Percentiles rank a stretch among this genome's conserved stretches.
These are phyloP conservation scores for Amanita phalloides DNA, from an alignment of 768 basidiomycete species.

Conservation along the genomic window DNA sequence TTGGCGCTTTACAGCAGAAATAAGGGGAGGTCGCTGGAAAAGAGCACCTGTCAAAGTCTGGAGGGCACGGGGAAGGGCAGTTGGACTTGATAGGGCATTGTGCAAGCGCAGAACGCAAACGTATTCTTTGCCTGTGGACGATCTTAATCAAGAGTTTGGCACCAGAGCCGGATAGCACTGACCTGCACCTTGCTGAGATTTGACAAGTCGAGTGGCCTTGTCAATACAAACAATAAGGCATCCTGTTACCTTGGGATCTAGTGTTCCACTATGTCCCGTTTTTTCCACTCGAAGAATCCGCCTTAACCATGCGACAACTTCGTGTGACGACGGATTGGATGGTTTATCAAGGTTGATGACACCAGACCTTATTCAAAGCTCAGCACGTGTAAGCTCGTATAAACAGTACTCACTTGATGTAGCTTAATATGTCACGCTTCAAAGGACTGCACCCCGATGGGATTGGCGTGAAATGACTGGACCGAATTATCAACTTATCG, in stretches of 20 bases:
- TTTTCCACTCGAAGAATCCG: conserved; percentile 97
- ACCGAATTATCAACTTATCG: conserved; percentile 90
- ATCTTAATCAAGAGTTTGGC: neutral
- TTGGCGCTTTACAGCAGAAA: conserved; percentile 98
- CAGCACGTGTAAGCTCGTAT: neutral
- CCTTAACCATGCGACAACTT: conserved; percentile 98
- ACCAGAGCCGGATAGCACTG: conserved; percentile 14
- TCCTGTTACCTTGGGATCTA: conserved; percentile 98
- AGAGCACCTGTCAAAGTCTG: conserved; percentile 97
- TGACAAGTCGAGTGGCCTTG: conserved; percentile 93
- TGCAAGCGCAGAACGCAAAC: conserved; percentile 94
- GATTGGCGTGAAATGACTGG: conserved; percentile 97
- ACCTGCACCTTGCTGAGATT: conserved; percentile 98
- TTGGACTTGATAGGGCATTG: conserved; percentile 66
- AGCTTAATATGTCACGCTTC: conserved; percentile 85
- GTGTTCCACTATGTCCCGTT: conserved; percentile 96
- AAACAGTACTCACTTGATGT: conserved; percentile 62
- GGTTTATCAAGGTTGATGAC: conserved; percentile 99
- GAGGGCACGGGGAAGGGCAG: conserved; percentile 83
- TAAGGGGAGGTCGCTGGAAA: conserved; percentile 97
- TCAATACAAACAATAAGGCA: conserved; percentile 99
- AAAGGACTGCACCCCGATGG: conserved; percentile 89
- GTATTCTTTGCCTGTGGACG: conserved; percentile 83
- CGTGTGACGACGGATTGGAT: conserved; percentile 97
- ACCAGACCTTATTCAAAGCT: conserved; percentile 59